Conservation (phyloP, 140 eudicot genomes). For the Bidens hawaiensis region DNA sequence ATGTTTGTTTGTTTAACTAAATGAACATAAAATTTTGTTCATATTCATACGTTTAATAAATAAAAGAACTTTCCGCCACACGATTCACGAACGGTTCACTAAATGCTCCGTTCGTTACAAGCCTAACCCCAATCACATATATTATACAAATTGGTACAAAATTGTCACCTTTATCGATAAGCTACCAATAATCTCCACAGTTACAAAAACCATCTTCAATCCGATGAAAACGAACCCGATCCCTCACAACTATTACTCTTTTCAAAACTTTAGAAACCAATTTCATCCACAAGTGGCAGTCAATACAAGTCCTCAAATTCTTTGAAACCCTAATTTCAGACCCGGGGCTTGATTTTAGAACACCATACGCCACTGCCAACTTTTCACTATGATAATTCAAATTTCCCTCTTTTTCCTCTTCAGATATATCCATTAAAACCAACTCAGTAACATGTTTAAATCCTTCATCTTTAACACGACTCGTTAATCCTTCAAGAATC, state of each 20-base stretch:
- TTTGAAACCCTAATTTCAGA: constrained; percentile 61
- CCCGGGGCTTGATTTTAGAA: constrained; percentile 68
- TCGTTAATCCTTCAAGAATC: constrained; percentile 51
- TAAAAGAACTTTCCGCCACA: too few relatives aligned
- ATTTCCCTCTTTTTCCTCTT: constrained; percentile 86
- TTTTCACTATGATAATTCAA: constrained; percentile 78
- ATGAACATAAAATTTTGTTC: too few relatives aligned
- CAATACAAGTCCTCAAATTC: constrained; percentile 75
- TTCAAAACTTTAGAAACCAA: constrained; percentile 56
- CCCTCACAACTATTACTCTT: constrained; percentile 78
- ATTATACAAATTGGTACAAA: background rate
- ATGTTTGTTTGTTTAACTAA: too few relatives aligned
- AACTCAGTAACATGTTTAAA: constrained; percentile 39
- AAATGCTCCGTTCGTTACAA: too few relatives aligned
- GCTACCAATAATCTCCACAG: constrained; percentile 89
- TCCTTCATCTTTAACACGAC: constrained; percentile 51
- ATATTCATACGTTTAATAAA: too few relatives aligned
- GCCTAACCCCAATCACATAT: too few relatives aligned
- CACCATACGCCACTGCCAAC: constrained; percentile 63
- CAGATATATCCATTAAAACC: constrained; percentile 87
- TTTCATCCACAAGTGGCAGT: constrained; percentile 81
- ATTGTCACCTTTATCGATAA: background rate
- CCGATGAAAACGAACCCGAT: constrained; percentile 75
- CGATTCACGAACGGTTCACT: too few relatives aligned
- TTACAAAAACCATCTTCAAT: constrained; percentile 67